A percentile compares a stretch with the other conserved stretches of the same genome.
Conservation (phyloP, 2,329 filamentous ascomycete species). For the Xylaria sp. region DNA sequence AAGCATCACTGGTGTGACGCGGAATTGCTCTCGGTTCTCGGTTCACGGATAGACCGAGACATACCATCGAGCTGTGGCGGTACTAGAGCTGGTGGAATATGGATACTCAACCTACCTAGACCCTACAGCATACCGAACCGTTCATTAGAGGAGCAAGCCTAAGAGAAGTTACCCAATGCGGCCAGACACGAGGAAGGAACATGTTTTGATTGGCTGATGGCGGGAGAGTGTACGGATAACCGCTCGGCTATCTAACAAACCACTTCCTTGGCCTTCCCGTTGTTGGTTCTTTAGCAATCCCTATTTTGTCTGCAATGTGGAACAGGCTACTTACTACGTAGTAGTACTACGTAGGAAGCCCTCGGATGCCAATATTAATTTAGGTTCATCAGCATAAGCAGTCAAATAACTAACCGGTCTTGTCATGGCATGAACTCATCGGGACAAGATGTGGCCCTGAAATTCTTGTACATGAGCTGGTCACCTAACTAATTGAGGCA, state of each 20-base stretch:
- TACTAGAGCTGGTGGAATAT: too few species aligned
- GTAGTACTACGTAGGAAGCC: too few species aligned
- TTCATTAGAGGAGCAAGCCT: neutral
- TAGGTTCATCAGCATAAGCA: too few species aligned
- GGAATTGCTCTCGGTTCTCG: neutral
- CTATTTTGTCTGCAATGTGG: neutral
- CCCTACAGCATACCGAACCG: too few species aligned
- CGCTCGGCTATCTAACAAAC: too few species aligned
- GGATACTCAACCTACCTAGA: too few species aligned
- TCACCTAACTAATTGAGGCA: neutral
- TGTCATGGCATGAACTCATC: slow-evolving; percentile 13
- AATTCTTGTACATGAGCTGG: slow-evolving; percentile 19
- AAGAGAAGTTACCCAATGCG: slow-evolving; percentile 29
- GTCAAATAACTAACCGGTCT: neutral
- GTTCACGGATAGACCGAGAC: slow-evolving; percentile 22
- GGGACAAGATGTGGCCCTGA: slow-evolving; percentile 1
- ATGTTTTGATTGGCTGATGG: slow-evolving; percentile 25
- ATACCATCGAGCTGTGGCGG: neutral
- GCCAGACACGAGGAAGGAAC: slow-evolving; percentile 17
- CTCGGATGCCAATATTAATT: neutral
- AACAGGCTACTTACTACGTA: neutral
- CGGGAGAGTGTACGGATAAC: too few species aligned
- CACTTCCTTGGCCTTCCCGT: too few species aligned
- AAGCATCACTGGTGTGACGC: neutral
- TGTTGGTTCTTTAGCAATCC: neutral